Evolutionary conservation across 257 asterid genomes (phyloP).

Genomic region (Solanum piurae): DNA sequence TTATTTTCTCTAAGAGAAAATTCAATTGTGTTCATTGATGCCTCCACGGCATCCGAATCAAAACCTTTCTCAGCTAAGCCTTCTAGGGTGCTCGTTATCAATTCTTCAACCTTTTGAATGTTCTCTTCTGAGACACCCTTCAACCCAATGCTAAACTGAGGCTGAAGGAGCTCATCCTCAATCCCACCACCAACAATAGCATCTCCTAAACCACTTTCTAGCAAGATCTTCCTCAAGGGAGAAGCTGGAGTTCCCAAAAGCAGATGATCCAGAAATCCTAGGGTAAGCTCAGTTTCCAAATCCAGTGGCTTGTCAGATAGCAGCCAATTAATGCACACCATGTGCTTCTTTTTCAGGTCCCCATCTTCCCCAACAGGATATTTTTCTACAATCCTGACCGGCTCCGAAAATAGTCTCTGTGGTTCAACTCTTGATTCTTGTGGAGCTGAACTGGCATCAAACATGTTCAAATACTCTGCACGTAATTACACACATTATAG

Average conservation of each 20-base stretch:
- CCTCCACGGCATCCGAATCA: constrained; percentile 88
- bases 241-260: constrained; percentile 98
- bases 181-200: constrained; percentile 97
- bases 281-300: constrained; percentile 85
- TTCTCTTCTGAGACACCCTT: constrained; percentile 90
- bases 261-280: constrained; percentile 85
- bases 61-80: constrained; percentile 85
- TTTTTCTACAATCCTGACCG: constrained; percentile 75
- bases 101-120: constrained; percentile 62
- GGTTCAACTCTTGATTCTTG: constrained; percentile 59
- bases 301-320: constrained; percentile 85
- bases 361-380: constrained; percentile 88
- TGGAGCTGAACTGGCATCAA: constrained; percentile 84
- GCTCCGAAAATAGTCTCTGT: constrained; percentile 74
- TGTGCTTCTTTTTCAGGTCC: constrained; percentile 85
- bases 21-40: constrained; percentile 97
- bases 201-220: constrained; percentile 94
- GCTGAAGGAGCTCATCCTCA: constrained; percentile 97
- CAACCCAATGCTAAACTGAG: constrained; percentile 91
- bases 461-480: constrained; percentile 82
- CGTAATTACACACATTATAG: not conserved
- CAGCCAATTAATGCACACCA: constrained; percentile 96
- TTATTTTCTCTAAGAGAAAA: constrained; percentile 96
- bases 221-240: constrained; percentile 83
- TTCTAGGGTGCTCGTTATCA: constrained; percentile 48